Percentiles rank a stretch among this genome's conserved stretches.
These are phyloP conservation scores for Euphrasia confusa DNA, from an alignment of 257 asterid species.

Conservation along the genomic window DNA sequence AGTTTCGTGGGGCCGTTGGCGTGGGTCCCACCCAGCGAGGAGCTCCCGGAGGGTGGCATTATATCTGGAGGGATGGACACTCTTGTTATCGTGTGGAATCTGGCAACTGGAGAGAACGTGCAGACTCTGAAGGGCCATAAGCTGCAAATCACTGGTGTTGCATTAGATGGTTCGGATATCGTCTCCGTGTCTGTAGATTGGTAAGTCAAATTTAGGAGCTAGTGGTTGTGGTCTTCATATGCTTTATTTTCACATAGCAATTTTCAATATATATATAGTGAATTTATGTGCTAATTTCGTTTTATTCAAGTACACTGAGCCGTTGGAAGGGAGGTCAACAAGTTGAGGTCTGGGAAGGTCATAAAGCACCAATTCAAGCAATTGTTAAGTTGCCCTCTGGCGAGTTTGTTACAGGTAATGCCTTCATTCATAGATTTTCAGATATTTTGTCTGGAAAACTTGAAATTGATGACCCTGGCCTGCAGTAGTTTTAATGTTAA, in stretches of 20 bases:
- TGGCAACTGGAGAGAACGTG: constrained; percentile 74
- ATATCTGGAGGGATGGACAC: constrained; percentile 98
- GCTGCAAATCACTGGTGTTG: constrained; percentile 78
- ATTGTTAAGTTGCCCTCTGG: constrained; percentile 82
- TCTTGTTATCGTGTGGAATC: constrained; percentile 71
- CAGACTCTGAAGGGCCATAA: constrained; percentile 72
- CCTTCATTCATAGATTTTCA: neutral
- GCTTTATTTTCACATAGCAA: too few relatives aligned
- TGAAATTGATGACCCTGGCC: neutral
- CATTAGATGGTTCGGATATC: constrained; percentile 73
- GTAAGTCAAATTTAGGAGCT: constrained; percentile 32
- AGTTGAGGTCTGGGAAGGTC: constrained; percentile 85
- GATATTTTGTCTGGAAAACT: neutral
- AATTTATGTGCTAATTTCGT: constrained; percentile 4
- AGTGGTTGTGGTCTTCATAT: too few relatives aligned
- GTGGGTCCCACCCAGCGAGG: constrained; percentile 77
- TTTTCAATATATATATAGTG: neutral
- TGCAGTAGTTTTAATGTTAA: constrained; percentile 8
- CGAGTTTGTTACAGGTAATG: constrained; percentile 77
- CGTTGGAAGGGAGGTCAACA: constrained; percentile 88
- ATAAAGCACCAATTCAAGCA: constrained; percentile 76
- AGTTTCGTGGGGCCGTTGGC: constrained; percentile 96
- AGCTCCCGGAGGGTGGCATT: constrained; percentile 82
- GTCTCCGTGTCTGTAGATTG: constrained; percentile 82
- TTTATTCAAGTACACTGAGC: constrained; percentile 57